Conservation (phyloP, 1,139 yeast species). For the Taiozyma sp. region DNA sequence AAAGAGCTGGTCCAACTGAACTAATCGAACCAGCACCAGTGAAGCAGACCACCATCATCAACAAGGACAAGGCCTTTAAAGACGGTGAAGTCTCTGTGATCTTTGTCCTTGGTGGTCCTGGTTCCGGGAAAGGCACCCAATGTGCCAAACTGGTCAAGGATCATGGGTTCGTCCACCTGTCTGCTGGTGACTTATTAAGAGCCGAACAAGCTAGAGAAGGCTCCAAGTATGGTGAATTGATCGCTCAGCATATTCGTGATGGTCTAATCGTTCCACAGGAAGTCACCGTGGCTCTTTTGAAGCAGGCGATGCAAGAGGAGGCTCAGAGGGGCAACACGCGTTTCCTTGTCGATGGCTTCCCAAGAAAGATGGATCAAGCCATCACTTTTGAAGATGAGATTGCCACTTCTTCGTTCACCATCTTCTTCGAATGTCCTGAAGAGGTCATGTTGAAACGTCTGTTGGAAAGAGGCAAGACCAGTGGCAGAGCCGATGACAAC, state of each 20-base stretch:
- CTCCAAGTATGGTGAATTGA: constrained; percentile 80
- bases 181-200: constrained; percentile 93
- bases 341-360: constrained; percentile 93
- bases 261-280: constrained; percentile 96
- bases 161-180: constrained; percentile 78
- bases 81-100: constrained; percentile 70
- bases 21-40: constrained; percentile 39
- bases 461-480: constrained; percentile 88
- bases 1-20: constrained; percentile 41
- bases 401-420: constrained; percentile 70
- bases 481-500: constrained; percentile 93
- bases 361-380: constrained; percentile 98
- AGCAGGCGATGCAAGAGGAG: constrained; percentile 68
- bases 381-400: constrained; percentile 80
- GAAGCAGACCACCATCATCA: too few relatives aligned
- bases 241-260: constrained; percentile 77
- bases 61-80: constrained; percentile 36
- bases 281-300: constrained; percentile 79
- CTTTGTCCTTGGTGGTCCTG: constrained; percentile 81
- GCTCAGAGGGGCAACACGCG: constrained; percentile 44
- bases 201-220: constrained; percentile 86
- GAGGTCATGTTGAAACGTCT: constrained; percentile 79
- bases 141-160: constrained; percentile 80
- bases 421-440: constrained; percentile 95
- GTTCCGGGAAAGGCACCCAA: constrained; percentile 97